A percentile compares a stretch with the other conserved stretches of the same genome.
These are phyloP conservation scores for Aphanoascus verrucosus DNA, from an alignment of 2,329 filamentous ascomycete genomes.

Conservation along the genomic window DNA sequence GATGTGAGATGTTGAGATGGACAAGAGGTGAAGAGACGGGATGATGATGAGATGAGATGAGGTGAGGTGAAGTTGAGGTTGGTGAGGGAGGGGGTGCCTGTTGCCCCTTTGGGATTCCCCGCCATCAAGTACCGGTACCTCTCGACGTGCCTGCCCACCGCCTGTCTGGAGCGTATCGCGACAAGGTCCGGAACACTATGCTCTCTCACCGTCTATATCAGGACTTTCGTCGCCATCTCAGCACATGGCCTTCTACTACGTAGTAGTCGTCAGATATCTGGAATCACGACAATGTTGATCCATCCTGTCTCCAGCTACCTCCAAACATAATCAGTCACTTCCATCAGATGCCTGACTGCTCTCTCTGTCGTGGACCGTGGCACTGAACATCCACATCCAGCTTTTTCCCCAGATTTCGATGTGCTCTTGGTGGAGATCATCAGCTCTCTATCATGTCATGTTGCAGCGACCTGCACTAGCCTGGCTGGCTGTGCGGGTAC, in stretches of 20 bases:
- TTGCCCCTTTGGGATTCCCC: not conserved
- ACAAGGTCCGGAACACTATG: no score
- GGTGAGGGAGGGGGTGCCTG: not conserved
- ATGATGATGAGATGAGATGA: not conserved
- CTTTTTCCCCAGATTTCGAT: no score
- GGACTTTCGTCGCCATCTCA: no score
- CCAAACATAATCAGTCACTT: no score
- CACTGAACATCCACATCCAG: not conserved
- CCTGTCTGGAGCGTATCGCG: no score
- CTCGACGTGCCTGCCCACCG: not conserved
- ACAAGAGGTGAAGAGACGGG: not conserved
- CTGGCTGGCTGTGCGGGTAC: not conserved
- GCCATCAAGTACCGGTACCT: not conserved
- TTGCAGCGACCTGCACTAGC: not conserved
- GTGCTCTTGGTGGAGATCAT: not conserved
- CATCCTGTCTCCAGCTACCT: no score
- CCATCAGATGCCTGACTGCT: no score
- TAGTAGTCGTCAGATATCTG: no score
- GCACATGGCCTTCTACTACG: no score
- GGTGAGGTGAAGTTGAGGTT: not conserved
- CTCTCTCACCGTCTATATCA: no score
- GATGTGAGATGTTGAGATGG: not conserved
- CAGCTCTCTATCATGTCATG: not conserved
- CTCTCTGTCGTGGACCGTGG: not conserved
- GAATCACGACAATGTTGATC: no score